Evolutionary conservation across 352 stramenopile species (phyloP).

Genomic region (Aphanomyces stellatus): DNA sequence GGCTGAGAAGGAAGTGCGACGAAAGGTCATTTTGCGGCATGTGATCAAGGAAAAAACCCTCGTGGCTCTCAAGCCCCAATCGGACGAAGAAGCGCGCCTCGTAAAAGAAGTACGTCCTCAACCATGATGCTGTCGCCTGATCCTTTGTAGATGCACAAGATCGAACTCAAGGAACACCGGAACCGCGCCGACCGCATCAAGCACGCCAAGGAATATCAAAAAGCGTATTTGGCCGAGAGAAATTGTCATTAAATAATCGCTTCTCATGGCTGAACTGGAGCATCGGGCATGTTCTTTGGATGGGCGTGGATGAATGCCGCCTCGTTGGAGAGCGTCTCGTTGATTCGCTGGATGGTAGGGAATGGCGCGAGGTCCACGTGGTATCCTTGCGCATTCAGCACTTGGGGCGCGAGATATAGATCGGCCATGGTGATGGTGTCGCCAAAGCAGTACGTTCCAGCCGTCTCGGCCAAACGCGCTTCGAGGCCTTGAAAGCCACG

Average conservation of each 20-base stretch:
- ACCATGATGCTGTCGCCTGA: too few species aligned
- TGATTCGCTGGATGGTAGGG: too few species aligned
- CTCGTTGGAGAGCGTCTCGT: conserved; percentile 32
- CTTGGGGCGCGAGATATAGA: conserved; percentile 44
- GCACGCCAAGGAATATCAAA: conserved; percentile 4
- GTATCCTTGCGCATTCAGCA: conserved; percentile 46
- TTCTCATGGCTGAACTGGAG: neutral
- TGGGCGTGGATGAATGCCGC: conserved; percentile 37
- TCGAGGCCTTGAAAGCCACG: conserved; percentile 42
- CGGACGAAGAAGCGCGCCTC: conserved; percentile 1
- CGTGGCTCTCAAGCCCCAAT: neutral
- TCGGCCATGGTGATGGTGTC: conserved; percentile 42
- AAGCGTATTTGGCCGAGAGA: neutral
- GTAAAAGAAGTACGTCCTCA: conserved; percentile 4
- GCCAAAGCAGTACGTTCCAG: conserved; percentile 30
- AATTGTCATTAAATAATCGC: neutral
- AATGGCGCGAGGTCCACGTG: too few species aligned
- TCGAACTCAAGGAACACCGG: conserved; percentile 11
- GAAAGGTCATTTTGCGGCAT: neutral
- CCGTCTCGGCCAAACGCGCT: neutral
- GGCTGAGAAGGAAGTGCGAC: neutral
- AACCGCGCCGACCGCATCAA: neutral
- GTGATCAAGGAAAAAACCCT: neutral
- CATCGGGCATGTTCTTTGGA: conserved; percentile 31
- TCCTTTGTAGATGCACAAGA: neutral